Conservation (phyloP, 768 basidiomycete genomes). For the Russula ochroleuca region DNA sequence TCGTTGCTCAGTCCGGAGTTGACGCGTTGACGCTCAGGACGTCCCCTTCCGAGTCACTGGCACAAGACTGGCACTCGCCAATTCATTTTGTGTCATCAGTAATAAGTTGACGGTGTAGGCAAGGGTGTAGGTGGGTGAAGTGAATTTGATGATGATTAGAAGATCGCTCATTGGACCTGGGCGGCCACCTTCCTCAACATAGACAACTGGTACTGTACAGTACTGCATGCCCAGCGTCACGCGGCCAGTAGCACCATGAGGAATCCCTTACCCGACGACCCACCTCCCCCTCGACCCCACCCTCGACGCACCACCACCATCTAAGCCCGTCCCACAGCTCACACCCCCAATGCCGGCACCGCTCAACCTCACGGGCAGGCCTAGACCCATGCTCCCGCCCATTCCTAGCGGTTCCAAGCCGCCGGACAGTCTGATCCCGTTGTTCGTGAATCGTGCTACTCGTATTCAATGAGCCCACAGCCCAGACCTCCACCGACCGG, state of each 20-base stretch:
- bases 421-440: neutral
- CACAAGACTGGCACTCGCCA: no score
- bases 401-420: slow-evolving; percentile 1
- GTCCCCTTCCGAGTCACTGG: no score
- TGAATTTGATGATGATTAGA: neutral
- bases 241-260: neutral
- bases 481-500: no score
- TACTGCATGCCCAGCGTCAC: slow-evolving; percentile 23
- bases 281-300: neutral
- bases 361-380: slow-evolving; percentile 1
- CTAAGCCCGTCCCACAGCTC: neutral
- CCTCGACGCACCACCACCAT: neutral
- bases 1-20: no score
- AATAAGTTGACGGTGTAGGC: neutral
- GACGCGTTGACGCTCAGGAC: no score
- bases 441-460: neutral
- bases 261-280: slow-evolving; percentile 6
- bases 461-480: slow-evolving; percentile 13
- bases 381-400: neutral
- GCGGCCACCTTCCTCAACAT: slow-evolving; percentile 21
- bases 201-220: slow-evolving; percentile 20
- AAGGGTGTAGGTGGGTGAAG: neutral
- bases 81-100: neutral
- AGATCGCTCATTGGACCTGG: slow-evolving; percentile 6
- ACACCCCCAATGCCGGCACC: slow-evolving; percentile 7